A percentile compares a stretch with the other conserved stretches of the same genome.
These are phyloP conservation scores for Cyclocybe aegerita DNA, from an alignment of 768 basidiomycete species.

Conservation along the genomic window DNA sequence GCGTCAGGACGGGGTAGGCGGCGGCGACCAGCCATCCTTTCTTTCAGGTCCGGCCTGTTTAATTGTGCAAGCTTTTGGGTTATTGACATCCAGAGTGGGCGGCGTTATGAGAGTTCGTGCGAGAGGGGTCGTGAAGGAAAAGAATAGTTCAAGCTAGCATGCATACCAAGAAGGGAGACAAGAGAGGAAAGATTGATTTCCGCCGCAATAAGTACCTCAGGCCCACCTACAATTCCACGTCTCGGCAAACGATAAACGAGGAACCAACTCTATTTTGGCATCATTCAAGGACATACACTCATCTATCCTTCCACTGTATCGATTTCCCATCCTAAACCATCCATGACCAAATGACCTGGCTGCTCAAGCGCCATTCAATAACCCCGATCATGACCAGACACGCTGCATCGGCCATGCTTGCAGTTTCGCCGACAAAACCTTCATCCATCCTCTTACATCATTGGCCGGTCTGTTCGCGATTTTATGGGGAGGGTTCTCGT, in stretches of 20 bases:
- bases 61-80: constrained; percentile 17
- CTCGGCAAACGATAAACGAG: not conserved
- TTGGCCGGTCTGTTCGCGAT: no score
- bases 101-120: not conserved
- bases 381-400: no score
- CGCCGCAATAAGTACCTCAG: not conserved
- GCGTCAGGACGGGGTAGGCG: constrained; percentile 20
- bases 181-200: constrained; percentile 7
- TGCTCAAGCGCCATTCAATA: no score
- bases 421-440: no score
- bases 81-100: constrained; percentile 7
- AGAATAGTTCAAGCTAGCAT: constrained; percentile 4
- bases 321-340: no score
- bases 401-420: no score
- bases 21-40: constrained; percentile 19
- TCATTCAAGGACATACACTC: constrained; percentile 1
- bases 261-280: constrained; percentile 3
- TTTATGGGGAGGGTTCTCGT: no score
- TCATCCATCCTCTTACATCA: no score
- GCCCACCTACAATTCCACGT: constrained; percentile 3
- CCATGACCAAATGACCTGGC: no score
- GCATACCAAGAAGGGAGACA: constrained; percentile 9
- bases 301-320: not conserved
- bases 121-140: constrained; percentile 5
- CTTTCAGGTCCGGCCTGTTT: constrained; percentile 23